A percentile compares a stretch with the other conserved stretches of the same genome.
Conservation (phyloP, 768 basidiomycete species). For the Pleurotus djamor region DNA sequence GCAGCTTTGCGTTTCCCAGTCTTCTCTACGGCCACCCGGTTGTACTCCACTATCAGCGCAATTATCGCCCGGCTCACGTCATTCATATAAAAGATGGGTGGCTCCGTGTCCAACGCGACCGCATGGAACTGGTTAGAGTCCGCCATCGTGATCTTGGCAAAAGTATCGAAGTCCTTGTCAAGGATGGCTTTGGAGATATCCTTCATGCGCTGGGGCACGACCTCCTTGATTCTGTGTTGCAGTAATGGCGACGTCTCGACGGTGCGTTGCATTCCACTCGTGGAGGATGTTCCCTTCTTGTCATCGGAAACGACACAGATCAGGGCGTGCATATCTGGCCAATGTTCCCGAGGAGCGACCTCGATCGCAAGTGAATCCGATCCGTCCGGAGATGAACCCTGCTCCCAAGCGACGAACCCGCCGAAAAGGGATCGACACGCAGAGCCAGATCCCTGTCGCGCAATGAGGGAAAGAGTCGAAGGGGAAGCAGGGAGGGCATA, state of each 20-base stretch:
- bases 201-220: constrained; percentile 88
- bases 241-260: constrained; percentile 90
- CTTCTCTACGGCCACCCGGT: constrained; percentile 65
- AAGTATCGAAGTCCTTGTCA: constrained; percentile 79
- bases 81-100: constrained; percentile 99
- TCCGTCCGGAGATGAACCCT: constrained; percentile 66
- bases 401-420: constrained; percentile 95
- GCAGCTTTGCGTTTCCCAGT: constrained; percentile 74
- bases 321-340: constrained; percentile 95
- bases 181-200: constrained; percentile 80
- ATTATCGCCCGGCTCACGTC: constrained; percentile 96
- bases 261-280: constrained; percentile 96
- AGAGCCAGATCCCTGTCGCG: constrained; percentile 96
- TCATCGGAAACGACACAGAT: constrained; percentile 96
- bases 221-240: constrained; percentile 80
- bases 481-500: constrained; percentile 79
- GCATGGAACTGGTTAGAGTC: constrained; percentile 99
- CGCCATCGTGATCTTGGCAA: constrained; percentile 91
- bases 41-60: constrained; percentile 87
- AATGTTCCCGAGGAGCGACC: constrained; percentile 82
- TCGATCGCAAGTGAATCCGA: constrained; percentile 86
- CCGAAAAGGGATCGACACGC: constrained; percentile 98
- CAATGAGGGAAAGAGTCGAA: constrained; percentile 87
- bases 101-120: constrained; percentile 93
- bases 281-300: constrained; percentile 95